Base-by-base conservation (phyloP, 331 rosid genomes). In the Cydonia oblonga region DNA sequence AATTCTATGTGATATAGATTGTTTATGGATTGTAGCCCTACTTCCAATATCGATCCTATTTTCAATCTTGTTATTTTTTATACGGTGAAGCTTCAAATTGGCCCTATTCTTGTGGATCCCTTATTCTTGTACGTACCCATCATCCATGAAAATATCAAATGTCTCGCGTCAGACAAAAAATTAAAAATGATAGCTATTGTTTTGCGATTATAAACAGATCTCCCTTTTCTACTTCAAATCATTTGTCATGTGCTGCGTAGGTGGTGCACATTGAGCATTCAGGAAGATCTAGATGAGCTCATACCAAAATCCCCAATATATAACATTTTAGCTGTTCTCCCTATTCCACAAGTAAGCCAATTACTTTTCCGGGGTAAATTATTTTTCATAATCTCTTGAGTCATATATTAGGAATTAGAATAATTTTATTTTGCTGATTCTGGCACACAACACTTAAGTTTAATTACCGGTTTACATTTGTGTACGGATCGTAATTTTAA, bases 51-150 rank as follows among this genome's bases (percentile, higher is more conserved):
- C n/a, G n/a, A n/a, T n/a, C n/a, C n/a, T n/a, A n/a, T n/a, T n/a
- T n/a, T n/a, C n/a, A n/a, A n/a, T n/a, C n/a, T n/a, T n/a, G n/a
- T n/a, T n/a, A n/a, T n/a, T n/a, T n/a, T n/a, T n/a, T n/a, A n/a
- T n/a, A n/a, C n/a, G n/a, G n/a, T n/a, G n/a, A n/a, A n/a, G 29
- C 0, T 1, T 9, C 9, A 3, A 32, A 0, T n/a, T 25, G 10
- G 19, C 22, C 26, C 38, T 0, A 5, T 6, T 12, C 42, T 35
- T 35, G 42, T 51, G 72, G 72, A 68, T 29, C 44, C 60, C 25
- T 6, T 67, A 24, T 46, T 67, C 6, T 5, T 67, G 59, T 46
- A 67, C 23, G 8, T 16, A 51, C 26, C 18, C n/a, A 32, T 11
- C 14, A 19, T 68, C 26, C 11, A n/a, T 19, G 61, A 68, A 9